phyloP scores from a whole-genome alignment of 169 alveolate species.

The Eimeria falciformis region DNA sequence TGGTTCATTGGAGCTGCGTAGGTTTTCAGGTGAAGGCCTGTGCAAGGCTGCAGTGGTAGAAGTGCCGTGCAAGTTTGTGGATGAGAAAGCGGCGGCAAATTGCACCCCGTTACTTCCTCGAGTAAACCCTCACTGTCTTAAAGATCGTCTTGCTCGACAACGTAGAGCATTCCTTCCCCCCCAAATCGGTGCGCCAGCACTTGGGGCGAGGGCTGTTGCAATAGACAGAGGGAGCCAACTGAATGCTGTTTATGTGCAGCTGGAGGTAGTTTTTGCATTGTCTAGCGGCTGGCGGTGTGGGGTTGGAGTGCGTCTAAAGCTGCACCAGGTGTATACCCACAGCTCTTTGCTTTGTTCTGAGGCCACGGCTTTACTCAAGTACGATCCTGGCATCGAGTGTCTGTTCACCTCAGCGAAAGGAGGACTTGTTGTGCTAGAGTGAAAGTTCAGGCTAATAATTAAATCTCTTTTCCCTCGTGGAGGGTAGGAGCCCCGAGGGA shows the following conservation, averaged over 20 bases:
- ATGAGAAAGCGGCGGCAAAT: constrained; percentile 24
- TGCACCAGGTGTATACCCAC: constrained; percentile 53
- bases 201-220: neutral
- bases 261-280: neutral
- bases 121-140: constrained; percentile 26
- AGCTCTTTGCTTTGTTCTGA: neutral
- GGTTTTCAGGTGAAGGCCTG: constrained; percentile 64
- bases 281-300: neutral
- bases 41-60: constrained; percentile 70
- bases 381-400: constrained; percentile 51
- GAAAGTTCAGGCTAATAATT: neutral
- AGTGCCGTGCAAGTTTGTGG: constrained; percentile 59
- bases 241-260: neutral
- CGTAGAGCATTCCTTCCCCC: constrained; percentile 62
- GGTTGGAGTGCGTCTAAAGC: neutral
- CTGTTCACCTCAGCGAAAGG: constrained; percentile 2
- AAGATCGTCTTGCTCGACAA: constrained; percentile 14
- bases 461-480: constrained; percentile 54
- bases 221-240: neutral
- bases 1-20: neutral
- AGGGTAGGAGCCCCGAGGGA: constrained; percentile 5
- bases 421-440: constrained; percentile 47
- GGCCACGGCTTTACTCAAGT: constrained; percentile 20
- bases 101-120: constrained; percentile 41
- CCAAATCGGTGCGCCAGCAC: constrained; percentile 9